Percentiles rank a stretch among this genome's conserved stretches.
Conservation (phyloP, 1,139 yeast genomes). For the Blastobotrys persicus region DNA sequence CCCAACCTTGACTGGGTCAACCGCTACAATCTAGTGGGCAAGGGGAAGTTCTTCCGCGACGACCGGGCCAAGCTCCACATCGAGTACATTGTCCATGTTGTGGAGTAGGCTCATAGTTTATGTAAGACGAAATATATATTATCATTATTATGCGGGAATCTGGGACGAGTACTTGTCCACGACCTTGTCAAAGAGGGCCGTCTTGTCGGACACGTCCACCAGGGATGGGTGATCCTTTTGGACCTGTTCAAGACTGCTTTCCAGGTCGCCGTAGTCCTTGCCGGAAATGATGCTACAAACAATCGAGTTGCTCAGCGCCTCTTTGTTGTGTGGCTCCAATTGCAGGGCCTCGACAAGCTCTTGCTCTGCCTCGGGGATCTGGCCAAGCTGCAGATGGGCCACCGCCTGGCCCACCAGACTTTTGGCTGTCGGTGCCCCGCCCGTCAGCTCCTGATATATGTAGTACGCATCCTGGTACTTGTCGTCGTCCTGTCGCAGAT, state of each 20-base stretch:
- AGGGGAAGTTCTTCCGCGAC: constrained; percentile 15
- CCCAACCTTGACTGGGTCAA: constrained; percentile 15
- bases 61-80: constrained; percentile 10
- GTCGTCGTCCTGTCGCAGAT: constrained; percentile 56
- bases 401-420: constrained; percentile 48
- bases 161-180: constrained; percentile 48
- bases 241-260: constrained; percentile 42
- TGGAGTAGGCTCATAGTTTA: constrained; percentile 5
- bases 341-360: constrained; percentile 45
- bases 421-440: constrained; percentile 45
- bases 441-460: constrained; percentile 68
- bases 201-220: constrained; percentile 52
- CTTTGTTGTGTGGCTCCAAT: constrained; percentile 43
- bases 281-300: constrained; percentile 52
- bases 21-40: constrained; percentile 13
- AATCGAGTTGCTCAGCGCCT: constrained; percentile 58
- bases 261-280: constrained; percentile 44
- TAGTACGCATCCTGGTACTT: constrained; percentile 60
- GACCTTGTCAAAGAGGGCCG: constrained; percentile 53
- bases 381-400: constrained; percentile 47
- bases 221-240: constrained; percentile 53
- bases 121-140: not conserved
- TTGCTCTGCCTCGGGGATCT: constrained; percentile 48
- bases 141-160: not conserved
- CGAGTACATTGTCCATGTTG: constrained; percentile 12